Evolutionary conservation across 1,284 basidiomycete species (phyloP), one percentile per base, ranked within the genome.

Genomic region (Sutorius eximius): DNA sequence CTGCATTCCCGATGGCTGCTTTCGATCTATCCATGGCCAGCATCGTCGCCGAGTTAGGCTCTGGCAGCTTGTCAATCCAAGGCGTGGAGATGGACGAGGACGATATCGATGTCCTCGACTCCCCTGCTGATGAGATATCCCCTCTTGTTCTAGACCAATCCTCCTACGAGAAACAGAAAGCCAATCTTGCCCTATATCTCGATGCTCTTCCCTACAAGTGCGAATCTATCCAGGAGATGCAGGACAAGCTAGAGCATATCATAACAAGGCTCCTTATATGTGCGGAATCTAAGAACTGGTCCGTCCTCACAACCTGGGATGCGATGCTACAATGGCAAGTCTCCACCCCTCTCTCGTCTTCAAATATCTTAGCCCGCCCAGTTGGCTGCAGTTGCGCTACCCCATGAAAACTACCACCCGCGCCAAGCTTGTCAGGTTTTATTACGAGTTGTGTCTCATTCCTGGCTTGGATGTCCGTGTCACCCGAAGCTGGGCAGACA

Each of bases 401-500:
- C 91, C 91, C 2, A 83, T 94, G 67, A 72, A 81, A 45, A 90
- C 83, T 52, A 64, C 82, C 38, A 84, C 83, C 29, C 86, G 93
- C 18, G 87, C 87, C n/a, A 85, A 85, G 64, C 82, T 96, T 44
- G 89, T 87, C 16, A 78, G 79, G 22, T 75, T 95, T 41, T 95
- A 93, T 75, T 95, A 91, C 66, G 87, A 87, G 67, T 70, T 98
- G 4, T 97, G 91, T 74, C 97, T 91, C 66, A 76, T 84, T 64
- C 87, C 87, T 13, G 85, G 86, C 29, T 75, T 89, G 60, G 85
- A 87, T 52, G 77, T 82, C 2, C 79, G 81, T 51, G 72, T 85
- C 51, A 72, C 83, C 52, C 77, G 83, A 51, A 76, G 77, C 59
- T 83, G 85, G 70, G 79, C 80, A 16, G 81, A 81, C 63, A 82